phyloP scores from a whole-genome alignment of 1,284 basidiomycete genomes.

The Erythrobasidium hasegawianum region DNA sequence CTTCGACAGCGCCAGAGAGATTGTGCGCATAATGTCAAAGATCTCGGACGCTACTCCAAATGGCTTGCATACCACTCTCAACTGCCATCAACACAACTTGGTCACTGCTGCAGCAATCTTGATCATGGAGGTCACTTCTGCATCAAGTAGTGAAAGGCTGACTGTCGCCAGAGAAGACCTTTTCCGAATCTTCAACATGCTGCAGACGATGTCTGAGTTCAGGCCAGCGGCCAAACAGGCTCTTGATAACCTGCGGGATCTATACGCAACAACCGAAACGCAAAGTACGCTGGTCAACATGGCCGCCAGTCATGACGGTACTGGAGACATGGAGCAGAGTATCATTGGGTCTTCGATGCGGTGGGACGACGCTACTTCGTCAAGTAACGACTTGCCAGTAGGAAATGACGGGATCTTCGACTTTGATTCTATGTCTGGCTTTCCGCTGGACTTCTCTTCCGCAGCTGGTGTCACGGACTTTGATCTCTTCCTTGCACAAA shows the following conservation, averaged over 20 bases:
- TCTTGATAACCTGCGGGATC: conserved; percentile 15
- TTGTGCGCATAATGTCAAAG: conserved; percentile 22
- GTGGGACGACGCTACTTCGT: not conserved
- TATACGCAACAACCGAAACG: not conserved
- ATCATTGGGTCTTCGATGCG: conserved; percentile 1
- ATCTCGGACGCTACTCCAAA: conserved; percentile 15
- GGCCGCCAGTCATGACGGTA: not conserved
- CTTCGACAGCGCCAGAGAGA: conserved; percentile 24
- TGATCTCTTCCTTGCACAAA: conserved; percentile 24
- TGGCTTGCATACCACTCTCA: conserved; percentile 18
- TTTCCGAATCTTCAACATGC: conserved; percentile 6
- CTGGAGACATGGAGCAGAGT: not conserved
- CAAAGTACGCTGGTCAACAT: not conserved
- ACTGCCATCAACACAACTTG: conserved; percentile 30
- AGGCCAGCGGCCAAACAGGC: conserved; percentile 26
- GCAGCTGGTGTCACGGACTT: conserved; percentile 20
- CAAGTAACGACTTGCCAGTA: not conserved
- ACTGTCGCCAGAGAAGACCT: conserved; percentile 6
- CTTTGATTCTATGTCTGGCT: conserved; percentile 1
- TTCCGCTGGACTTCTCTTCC: conserved; percentile 9
- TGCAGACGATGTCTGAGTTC: conserved; percentile 12
- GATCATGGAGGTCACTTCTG: conserved; percentile 23
- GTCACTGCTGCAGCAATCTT: conserved; percentile 29
- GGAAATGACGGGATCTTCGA: not conserved
- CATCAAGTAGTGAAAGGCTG: conserved; percentile 20